phyloP scores from a whole-genome alignment of 2,329 filamentous ascomycete genomes.

The Leptosphaerulina australis region DNA sequence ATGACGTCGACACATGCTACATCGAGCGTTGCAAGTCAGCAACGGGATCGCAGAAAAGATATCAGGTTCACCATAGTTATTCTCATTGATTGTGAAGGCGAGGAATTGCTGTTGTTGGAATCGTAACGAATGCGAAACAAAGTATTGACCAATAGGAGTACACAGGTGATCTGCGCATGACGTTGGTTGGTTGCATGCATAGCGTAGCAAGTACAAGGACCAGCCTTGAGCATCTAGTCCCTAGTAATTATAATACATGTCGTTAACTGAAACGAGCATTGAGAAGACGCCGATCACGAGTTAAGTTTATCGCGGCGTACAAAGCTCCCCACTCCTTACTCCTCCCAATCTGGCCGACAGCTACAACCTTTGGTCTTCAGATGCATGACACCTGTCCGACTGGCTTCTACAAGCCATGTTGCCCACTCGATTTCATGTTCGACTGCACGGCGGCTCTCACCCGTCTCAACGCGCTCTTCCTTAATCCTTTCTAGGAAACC shows the following conservation, averaged over 20 bases:
- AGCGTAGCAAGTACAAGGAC: conserved; percentile 16
- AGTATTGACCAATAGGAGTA: conserved; percentile 2
- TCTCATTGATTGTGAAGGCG: not conserved
- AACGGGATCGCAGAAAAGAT: not conserved
- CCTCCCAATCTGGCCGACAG: conserved; percentile 37
- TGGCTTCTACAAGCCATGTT: conserved; percentile 37
- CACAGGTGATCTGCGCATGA: conserved; percentile 9
- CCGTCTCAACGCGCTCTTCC: conserved; percentile 29
- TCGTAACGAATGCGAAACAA: not conserved
- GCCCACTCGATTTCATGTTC: conserved; percentile 41
- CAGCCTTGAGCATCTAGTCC: conserved; percentile 11
- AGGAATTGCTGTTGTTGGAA: not conserved
- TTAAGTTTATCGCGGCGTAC: not conserved
- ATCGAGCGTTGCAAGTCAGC: conserved; percentile 14
- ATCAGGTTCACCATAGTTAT: not conserved
- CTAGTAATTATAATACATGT: not conserved
- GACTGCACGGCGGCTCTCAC: conserved; percentile 27
- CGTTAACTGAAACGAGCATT: not conserved
- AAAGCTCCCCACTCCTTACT: conserved; percentile 5
- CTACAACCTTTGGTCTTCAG: conserved; percentile 32
- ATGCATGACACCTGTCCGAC: conserved; percentile 37
- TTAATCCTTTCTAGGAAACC: conserved; percentile 24
- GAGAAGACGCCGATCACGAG: not conserved
- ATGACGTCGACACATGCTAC: conserved; percentile 20
- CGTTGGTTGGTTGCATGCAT: conserved; percentile 3